Evolutionary conservation across 495 filamentous ascomycete species (phyloP), one percentile per base, ranked within the genome.

Genomic region (Penicillium samsonianum): DNA sequence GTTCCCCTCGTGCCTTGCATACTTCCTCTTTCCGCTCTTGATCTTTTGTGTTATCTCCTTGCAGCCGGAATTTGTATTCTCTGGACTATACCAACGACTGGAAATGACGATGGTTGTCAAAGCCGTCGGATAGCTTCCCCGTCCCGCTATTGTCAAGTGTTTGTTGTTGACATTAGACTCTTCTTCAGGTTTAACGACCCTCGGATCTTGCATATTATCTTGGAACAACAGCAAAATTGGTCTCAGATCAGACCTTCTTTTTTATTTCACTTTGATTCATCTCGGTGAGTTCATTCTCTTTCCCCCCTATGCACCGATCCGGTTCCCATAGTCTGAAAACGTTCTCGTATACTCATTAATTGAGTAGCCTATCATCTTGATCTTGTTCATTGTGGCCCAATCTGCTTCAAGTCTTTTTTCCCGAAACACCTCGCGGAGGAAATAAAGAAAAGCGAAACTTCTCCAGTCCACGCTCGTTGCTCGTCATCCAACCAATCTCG

Each of bases 1-100:
- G 50, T 59, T 52, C 63, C 65, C 64, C 69, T 71, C 63, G 70
- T 76, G 73, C 73, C 73, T 76, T 76, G 73, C 73, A 75, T 76
- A 60, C 41, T 48, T 65, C 63, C 64, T 68, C 53, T 75, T 74
- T 59, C 26, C 58, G 53, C 6, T 60, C 50, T 30, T 31, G 38
- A 46, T 60, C 56, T 68, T 66, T 26, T 3, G 16, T 68, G 51
- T 50, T 55, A 65, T 63, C 70, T 74, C 72, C 73, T 76, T 76
- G 72, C 73, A 67, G 68, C 26, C 54, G 61, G 37, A 70, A 55
- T 61, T 73, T 64, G 68, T 75, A 62, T 63, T 58, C 58, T 54
- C 57, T 58, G 53, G 20, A 64, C 59, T 58, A 61, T 55, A 55
- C 58, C 64, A 59, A 37, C 14, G 33, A 46, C 20, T 23, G 62